These are phyloP conservation scores for Ehretia macrophylla DNA, from an alignment of 257 asterid species.

Conservation along the genomic window DNA sequence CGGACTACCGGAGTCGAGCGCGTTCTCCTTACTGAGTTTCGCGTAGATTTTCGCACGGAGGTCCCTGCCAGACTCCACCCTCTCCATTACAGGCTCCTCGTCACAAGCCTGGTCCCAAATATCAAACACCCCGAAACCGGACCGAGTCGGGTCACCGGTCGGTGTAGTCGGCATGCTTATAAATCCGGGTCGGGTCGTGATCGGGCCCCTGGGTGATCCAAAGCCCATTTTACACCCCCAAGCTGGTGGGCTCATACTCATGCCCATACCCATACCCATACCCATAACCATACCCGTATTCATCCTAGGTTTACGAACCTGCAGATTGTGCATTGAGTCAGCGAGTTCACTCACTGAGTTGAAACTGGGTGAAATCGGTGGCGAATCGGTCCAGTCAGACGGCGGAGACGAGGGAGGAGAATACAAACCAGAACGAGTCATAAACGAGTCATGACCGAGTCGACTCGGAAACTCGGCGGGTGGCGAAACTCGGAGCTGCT, in stretches of 20 bases:
- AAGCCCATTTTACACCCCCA: constrained; percentile 48
- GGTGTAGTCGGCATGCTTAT: constrained; percentile 64
- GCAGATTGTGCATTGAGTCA: constrained; percentile 59
- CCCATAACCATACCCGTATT: too few species aligned
- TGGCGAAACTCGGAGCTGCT: constrained; percentile 60
- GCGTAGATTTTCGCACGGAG: constrained; percentile 68
- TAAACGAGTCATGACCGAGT: constrained; percentile 21
- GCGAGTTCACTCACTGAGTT: constrained; percentile 44
- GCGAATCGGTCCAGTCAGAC: constrained; percentile 54
- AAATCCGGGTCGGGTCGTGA: constrained; percentile 37
- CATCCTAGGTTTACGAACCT: constrained; percentile 32
- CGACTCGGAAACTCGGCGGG: constrained; percentile 35
- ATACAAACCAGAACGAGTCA: constrained; percentile 30
- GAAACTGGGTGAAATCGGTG: constrained; percentile 55
- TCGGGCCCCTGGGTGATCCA: constrained; percentile 59
- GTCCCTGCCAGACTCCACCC: constrained; percentile 77
- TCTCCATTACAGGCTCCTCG: constrained; percentile 75
- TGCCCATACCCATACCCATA: constrained; percentile 25
- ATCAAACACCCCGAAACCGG: constrained; percentile 38
- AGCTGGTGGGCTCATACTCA: constrained; percentile 47
- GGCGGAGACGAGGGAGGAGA: constrained; percentile 53
- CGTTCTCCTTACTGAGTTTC: constrained; percentile 70
- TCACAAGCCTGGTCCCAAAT: constrained; percentile 36
- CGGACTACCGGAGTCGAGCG: constrained; percentile 44
- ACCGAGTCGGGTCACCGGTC: constrained; percentile 26